These are phyloP conservation scores for Saccharomyces hybrid DNA, from an alignment of 1,139 yeast species.

Conservation along the genomic window DNA sequence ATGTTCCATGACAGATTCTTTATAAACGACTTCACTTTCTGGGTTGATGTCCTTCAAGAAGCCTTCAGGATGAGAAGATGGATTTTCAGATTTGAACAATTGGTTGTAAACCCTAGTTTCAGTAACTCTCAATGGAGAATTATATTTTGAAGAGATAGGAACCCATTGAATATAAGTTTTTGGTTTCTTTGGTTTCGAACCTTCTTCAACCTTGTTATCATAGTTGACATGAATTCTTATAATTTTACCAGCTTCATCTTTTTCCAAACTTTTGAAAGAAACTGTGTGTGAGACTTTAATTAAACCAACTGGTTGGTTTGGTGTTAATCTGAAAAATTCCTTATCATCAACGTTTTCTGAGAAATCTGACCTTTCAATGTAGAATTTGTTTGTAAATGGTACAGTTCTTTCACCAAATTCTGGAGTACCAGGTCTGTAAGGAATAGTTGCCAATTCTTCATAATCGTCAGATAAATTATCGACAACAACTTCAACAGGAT, in stretches of 20 bases:
- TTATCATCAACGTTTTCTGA: conserved; percentile 54
- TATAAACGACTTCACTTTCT: conserved; percentile 62
- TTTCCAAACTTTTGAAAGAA: conserved; percentile 61
- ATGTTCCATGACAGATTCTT: conserved; percentile 67
- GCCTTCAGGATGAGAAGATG: conserved; percentile 81
- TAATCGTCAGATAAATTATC: conserved; percentile 76
- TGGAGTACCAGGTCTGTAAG: conserved; percentile 78
- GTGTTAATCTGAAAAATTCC: conserved; percentile 81
- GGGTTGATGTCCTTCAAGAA: conserved; percentile 76
- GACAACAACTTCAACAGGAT: conserved; percentile 75
- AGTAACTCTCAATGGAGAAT: conserved; percentile 53
- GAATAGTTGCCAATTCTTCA: conserved; percentile 63
- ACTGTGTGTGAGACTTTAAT: conserved; percentile 84
- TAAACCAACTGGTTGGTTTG: conserved; percentile 87
- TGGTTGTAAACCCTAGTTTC: conserved; percentile 87
- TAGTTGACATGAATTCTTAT: conserved; percentile 71
- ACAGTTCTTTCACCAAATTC: conserved; percentile 70
- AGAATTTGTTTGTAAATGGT: conserved; percentile 67
- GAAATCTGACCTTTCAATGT: conserved; percentile 82
- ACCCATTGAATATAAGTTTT: conserved; percentile 98
- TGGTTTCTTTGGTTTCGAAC: conserved; percentile 54
- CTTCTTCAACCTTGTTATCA: conserved; percentile 47
- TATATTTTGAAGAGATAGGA: conserved; percentile 54
- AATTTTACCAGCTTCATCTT: conserved; percentile 49
- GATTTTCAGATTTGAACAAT: conserved; percentile 86